Conservation (phyloP, 2,329 filamentous ascomycete species). For the Mariannaea elegans region DNA sequence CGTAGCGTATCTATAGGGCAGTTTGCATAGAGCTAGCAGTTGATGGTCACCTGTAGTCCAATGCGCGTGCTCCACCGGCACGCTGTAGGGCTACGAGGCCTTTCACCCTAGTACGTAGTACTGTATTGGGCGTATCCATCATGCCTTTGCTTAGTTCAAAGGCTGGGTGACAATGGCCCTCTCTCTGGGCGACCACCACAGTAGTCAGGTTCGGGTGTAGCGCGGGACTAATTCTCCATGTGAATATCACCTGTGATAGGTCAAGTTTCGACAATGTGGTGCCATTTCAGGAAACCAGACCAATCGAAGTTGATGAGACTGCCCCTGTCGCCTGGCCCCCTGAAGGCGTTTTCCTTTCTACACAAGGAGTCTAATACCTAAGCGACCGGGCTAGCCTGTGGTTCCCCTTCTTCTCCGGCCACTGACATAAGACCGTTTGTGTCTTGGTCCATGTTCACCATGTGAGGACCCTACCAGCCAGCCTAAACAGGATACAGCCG, state of each 20-base stretch:
- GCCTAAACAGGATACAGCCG: conserved; percentile 29
- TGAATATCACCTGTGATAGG: neutral
- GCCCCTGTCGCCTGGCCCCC: neutral
- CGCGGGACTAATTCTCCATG: neutral
- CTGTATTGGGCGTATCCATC: too few relatives aligned
- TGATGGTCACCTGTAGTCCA: neutral
- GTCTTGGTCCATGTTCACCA: neutral
- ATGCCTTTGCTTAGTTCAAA: neutral
- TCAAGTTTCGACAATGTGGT: neutral
- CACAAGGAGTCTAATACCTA: too few relatives aligned
- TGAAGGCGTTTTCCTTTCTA: neutral
- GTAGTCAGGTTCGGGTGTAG: too few relatives aligned
- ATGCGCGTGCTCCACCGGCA: neutral
- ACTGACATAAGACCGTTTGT: neutral
- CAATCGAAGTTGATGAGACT: conserved; percentile 1
- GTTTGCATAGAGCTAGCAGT: neutral
- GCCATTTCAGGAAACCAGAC: conserved; percentile 2
- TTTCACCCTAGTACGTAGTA: neutral
- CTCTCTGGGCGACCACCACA: too few relatives aligned
- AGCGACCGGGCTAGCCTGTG: too few relatives aligned
- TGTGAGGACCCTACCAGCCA: neutral
- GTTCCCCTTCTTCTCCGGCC: neutral
- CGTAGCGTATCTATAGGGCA: neutral
- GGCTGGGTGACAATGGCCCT: too few relatives aligned
- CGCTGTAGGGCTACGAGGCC: conserved; percentile 6